Conservation (phyloP, 257 asterid genomes). For the Nicotiana attenuata region DNA sequence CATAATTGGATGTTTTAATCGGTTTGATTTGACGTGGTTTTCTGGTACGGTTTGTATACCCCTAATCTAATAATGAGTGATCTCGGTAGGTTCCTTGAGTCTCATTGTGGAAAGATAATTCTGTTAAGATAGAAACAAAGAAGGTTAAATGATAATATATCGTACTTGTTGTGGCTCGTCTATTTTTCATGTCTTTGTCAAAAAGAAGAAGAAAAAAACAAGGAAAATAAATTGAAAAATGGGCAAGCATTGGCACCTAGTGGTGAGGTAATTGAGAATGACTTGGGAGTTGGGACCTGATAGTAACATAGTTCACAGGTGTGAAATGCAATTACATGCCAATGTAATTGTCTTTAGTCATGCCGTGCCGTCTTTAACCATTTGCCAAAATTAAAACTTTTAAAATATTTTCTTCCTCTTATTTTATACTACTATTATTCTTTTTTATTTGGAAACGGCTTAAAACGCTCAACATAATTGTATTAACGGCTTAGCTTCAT, state of each 20-base stretch:
- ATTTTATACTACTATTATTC: background rate
- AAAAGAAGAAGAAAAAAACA: too few relatives aligned
- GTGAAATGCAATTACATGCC: background rate
- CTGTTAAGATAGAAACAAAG: background rate
- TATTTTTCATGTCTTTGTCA: background rate
- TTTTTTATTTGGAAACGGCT: background rate
- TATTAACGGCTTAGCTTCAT: too few relatives aligned
- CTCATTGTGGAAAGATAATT: background rate
- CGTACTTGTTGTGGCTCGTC: background rate
- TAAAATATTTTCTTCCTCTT: background rate
- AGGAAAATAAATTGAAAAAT: too few relatives aligned
- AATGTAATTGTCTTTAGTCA: background rate
- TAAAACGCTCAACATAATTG: background rate
- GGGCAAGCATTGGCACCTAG: background rate
- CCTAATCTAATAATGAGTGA: background rate
- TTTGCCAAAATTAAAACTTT: too few relatives aligned
- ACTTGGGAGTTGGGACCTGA: background rate
- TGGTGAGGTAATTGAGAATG: background rate
- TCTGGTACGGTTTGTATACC: too few relatives aligned
- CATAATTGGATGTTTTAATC: too few relatives aligned
- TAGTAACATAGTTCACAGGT: background rate
- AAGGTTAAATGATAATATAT: background rate
- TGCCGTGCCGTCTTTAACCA: background rate
- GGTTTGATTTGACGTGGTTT: too few relatives aligned
- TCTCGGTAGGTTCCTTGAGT: background rate